Base-by-base conservation (phyloP, 768 basidiomycete species). In the Hysterangium stoloniferum region DNA sequence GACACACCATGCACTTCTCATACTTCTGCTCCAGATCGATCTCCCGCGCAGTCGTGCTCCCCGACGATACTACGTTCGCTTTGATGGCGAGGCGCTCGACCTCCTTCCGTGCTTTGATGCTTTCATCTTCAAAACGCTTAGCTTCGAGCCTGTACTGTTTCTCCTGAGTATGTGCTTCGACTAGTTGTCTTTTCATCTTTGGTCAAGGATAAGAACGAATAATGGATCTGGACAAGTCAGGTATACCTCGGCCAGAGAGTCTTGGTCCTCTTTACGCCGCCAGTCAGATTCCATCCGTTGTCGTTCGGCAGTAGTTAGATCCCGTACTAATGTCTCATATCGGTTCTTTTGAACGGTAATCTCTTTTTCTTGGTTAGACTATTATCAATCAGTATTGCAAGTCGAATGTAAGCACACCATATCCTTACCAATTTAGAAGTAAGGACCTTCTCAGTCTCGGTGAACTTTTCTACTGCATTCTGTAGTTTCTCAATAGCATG, bases 381-480 rank as follows among this genome's bases (percentile, higher is more conserved):
- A 31, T 5, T 31, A 12, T 27, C 19, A n/a, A n/a, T 15, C 7
- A 32, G n/a, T 31, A n/a, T 32, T 33, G 22, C 9, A 29, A 25
- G 27, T 31, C 7, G 31, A 31, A 15, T 17, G 28, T 31, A 2
- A 20, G 20, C n/a, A 36, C 4, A 49, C 25, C 22, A 28, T 8
- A 13, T 28, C 66, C 80, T 62, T 57, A 90, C 88, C 47, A 86
- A 58, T 65, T 85, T 84, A 6, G 59, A 60, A 2, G 60, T 63
- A 4, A 89, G 66, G 36, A 71, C 73, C 54, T 80, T 79, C 59
- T 92, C 84, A 0, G 75, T 65, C 48, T 84, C 83, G 9, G 71
- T 66, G 3, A 84, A 67, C 31, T 75, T 74, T 52, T 92, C 90
- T 11, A 93, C 69, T 5, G 77, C 74, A 52, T 76, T 77, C 24